Conservation (phyloP, 495 filamentous ascomycete genomes). For the Aspergillus bertholletiae region DNA sequence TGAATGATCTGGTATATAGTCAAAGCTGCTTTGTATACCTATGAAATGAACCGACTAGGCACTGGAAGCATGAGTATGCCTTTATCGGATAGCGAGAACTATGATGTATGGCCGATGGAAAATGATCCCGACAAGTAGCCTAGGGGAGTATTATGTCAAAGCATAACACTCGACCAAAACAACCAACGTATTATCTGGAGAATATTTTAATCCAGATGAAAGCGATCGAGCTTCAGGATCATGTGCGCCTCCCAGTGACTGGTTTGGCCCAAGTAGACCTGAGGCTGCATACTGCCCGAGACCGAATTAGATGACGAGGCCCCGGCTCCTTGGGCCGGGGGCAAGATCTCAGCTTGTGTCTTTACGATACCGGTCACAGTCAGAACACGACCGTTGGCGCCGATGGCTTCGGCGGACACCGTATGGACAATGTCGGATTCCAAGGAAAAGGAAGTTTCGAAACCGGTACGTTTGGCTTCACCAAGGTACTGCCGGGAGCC, state of each 20-base stretch:
- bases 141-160: too few species aligned
- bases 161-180: too few species aligned
- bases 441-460: constrained; percentile 33
- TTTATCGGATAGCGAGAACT: too few species aligned
- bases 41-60: too few species aligned
- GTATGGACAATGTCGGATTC: constrained; percentile 14
- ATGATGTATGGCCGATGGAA: too few species aligned
- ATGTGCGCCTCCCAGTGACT: constrained; percentile 13
- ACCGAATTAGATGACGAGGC: not conserved
- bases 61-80: too few species aligned
- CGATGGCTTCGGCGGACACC: constrained; percentile 17
- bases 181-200: not conserved
- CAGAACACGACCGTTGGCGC: constrained; percentile 21
- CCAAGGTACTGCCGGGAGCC: constrained; percentile 34
- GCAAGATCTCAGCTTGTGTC: constrained; percentile 21
- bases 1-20: too few species aligned
- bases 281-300: not conserved
- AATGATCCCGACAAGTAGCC: too few species aligned
- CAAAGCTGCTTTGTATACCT: too few species aligned
- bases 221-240: constrained; percentile 14
- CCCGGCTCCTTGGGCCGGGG: constrained; percentile 1
- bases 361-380: constrained; percentile 18
- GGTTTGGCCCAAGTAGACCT: constrained; percentile 1
- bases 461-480: constrained; percentile 29
- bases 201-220: not conserved